Evolutionary conservation across 2,329 filamentous ascomycete genomes (phyloP).

Genomic region (Monosporascus ibericus): DNA sequence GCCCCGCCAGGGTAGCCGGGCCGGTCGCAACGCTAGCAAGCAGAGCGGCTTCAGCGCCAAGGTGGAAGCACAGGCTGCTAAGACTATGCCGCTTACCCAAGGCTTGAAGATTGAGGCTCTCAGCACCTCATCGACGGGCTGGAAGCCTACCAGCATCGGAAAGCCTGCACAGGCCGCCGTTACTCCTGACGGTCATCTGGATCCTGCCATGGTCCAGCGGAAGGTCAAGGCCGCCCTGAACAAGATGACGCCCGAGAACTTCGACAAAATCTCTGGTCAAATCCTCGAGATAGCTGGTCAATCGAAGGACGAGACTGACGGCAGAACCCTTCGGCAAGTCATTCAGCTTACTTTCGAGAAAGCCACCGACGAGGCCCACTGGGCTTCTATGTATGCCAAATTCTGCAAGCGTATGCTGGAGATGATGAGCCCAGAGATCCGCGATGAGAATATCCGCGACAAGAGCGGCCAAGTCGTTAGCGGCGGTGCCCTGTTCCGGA

Average conservation of each 20-base stretch:
- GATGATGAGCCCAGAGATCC: slow-evolving; percentile 89
- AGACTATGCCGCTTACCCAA: slow-evolving; percentile 86
- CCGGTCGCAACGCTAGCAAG: slow-evolving; percentile 55
- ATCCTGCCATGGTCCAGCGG: slow-evolving; percentile 90
- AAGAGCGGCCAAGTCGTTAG: slow-evolving; percentile 82
- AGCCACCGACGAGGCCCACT: slow-evolving; percentile 95
- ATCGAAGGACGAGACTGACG: slow-evolving; percentile 91
- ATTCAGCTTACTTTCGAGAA: slow-evolving; percentile 99
- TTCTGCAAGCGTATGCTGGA: slow-evolving; percentile 98
- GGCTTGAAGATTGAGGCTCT: slow-evolving; percentile 79
- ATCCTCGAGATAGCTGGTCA: slow-evolving; percentile 89
- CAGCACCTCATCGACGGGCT: slow-evolving; percentile 64
- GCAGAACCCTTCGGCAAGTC: slow-evolving; percentile 90
- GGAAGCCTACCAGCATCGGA: slow-evolving; percentile 77
- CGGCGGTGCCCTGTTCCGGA: slow-evolving; percentile 92
- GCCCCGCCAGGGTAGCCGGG: slow-evolving; percentile 59
- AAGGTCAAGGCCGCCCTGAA: slow-evolving; percentile 98
- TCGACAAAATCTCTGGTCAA: slow-evolving; percentile 72
- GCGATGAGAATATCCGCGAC: slow-evolving; percentile 90
- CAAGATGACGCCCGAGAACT: slow-evolving; percentile 99
- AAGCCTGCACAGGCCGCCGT: slow-evolving; percentile 33
- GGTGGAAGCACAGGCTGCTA: slow-evolving; percentile 64
- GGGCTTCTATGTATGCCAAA: slow-evolving; percentile 97
- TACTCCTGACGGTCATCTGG: slow-evolving; percentile 55
- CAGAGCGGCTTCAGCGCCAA: slow-evolving; percentile 48